These are phyloP conservation scores for Arthrobotrys iridis DNA, from an alignment of 2,329 filamentous ascomycete genomes.

Conservation along the genomic window DNA sequence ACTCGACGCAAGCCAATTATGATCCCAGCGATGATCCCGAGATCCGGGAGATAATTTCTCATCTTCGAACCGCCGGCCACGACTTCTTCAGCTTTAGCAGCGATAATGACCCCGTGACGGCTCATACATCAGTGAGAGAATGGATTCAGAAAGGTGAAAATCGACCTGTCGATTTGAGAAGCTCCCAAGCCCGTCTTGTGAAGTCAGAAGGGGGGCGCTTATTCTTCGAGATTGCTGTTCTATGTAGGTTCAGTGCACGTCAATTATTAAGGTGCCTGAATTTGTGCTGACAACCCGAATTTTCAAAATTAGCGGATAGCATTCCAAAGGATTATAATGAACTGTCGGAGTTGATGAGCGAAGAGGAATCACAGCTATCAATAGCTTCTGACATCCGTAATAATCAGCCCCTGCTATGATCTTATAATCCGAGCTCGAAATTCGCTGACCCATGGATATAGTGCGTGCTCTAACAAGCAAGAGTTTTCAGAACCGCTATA, in stretches of 20 bases:
- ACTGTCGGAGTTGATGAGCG: conserved; percentile 9
- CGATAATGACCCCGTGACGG: conserved; percentile 13
- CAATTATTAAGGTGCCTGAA: neutral
- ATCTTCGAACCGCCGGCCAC: conserved; percentile 11
- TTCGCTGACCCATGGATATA: neutral
- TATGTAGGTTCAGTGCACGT: neutral
- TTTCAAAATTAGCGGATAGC: neutral
- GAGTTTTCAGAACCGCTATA: conserved; percentile 21
- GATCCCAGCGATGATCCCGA: conserved; percentile 32
- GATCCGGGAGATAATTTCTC: conserved; percentile 29
- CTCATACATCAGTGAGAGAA: conserved; percentile 22
- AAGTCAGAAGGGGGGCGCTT: neutral
- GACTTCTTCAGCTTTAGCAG: conserved; percentile 28
- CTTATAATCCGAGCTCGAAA: neutral
- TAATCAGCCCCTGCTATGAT: neutral
- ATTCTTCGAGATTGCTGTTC: neutral
- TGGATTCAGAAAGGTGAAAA: neutral
- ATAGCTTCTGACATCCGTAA: conserved; percentile 25
- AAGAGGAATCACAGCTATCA: conserved; percentile 22
- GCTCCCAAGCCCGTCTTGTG: neutral
- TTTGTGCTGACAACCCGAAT: neutral
- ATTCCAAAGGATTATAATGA: conserved; percentile 22
- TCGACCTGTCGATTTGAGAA: neutral
- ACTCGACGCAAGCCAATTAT: neutral
- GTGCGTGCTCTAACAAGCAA: conserved; percentile 11